Base-by-base conservation (phyloP, 495 filamentous ascomycete genomes). In the Podospora anserina region DNA sequence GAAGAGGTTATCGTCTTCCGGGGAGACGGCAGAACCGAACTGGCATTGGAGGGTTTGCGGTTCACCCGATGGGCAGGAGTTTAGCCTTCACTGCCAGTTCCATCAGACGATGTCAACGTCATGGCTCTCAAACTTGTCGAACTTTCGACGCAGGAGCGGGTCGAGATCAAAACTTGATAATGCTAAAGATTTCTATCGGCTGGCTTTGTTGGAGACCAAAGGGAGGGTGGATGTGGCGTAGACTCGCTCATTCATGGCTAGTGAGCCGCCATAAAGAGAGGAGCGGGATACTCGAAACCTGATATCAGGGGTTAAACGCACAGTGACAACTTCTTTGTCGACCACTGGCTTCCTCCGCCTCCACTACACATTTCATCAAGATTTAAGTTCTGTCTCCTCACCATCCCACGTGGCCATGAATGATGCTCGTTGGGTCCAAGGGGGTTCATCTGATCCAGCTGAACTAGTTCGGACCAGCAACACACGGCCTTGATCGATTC, bases 31-130 rank as follows among this genome's bases (percentile, higher is more conserved):
- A 3, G 83, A 89, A 70, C 76, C 82, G 55, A 90, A 88, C 55
- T 90, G 91, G 0, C 79, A 93, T 44, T 94, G 90, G 90, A 79
- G 90, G 39, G 91, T 94, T 70, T 87, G 86, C 58, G 90, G 92
- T 66, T 84, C 86, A 16, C 87, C 90, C 34, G 85, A 85, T 68
- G 85, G 93, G 70, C 85, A 88, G 66, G 88, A 87, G 4, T 93
- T 91, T 77, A 89, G 88, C 75, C 79, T 94, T 27, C 92, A 74
- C 23, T 23, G 23, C 23, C 1, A 1, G 23, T 23, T 23, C 23
- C 1, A 58, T 58, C 19, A n/a, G 4, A 18, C 23, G 55, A 58
- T 58, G 3, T 58, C 55, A 26, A 4, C 55, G 55, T 58, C 55
- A 58, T 58, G 19, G 55, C 55, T 4, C n/a, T 23, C 55, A 5